These are phyloP conservation scores for Flammula alnicola DNA, from an alignment of 1,284 basidiomycete species.

Conservation along the genomic window DNA sequence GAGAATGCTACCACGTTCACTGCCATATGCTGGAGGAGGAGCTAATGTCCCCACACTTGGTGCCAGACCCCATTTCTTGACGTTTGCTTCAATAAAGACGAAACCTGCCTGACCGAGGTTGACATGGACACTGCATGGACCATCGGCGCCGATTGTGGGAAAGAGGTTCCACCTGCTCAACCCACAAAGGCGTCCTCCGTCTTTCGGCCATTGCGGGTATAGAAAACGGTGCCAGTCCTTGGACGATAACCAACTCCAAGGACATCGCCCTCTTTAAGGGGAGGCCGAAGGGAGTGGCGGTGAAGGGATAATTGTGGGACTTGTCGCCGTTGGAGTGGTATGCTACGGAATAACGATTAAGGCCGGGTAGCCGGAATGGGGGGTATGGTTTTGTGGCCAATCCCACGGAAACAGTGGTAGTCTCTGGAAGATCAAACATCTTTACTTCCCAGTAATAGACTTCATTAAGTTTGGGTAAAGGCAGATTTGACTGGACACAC, in stretches of 20 bases:
- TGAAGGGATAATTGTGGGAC: constrained; percentile 97
- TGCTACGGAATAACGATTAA: constrained; percentile 90
- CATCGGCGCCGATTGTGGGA: constrained; percentile 93
- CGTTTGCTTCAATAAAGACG: constrained; percentile 97
- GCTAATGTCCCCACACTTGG: constrained; percentile 95
- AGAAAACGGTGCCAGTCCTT: constrained; percentile 94
- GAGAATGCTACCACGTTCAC: constrained; percentile 91
- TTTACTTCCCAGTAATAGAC: constrained; percentile 99
- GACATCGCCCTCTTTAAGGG: constrained; percentile 92
- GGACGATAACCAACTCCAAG: constrained; percentile 93
- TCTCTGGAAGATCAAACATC: constrained; percentile 91
- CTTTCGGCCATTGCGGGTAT: constrained; percentile 94
- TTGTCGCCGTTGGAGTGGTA: constrained; percentile 98
- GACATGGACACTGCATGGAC: constrained; percentile 92
- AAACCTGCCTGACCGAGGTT: constrained; percentile 96
- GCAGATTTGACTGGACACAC: constrained; percentile 92
- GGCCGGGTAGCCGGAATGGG: constrained; percentile 88
- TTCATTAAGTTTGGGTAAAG: constrained; percentile 93
- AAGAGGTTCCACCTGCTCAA: constrained; percentile 91
- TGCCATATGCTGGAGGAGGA: constrained; percentile 94
- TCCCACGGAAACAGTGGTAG: constrained; percentile 86
- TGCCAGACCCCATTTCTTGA: constrained; percentile 97
- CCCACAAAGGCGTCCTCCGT: constrained; percentile 94
- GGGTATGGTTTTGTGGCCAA: constrained; percentile 96
- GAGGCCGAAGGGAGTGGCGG: constrained; percentile 83